Evolutionary conservation across 2,329 filamentous ascomycete genomes (phyloP), one percentile per base, ranked within the genome.

Genomic region (Botrytis aclada): DNA sequence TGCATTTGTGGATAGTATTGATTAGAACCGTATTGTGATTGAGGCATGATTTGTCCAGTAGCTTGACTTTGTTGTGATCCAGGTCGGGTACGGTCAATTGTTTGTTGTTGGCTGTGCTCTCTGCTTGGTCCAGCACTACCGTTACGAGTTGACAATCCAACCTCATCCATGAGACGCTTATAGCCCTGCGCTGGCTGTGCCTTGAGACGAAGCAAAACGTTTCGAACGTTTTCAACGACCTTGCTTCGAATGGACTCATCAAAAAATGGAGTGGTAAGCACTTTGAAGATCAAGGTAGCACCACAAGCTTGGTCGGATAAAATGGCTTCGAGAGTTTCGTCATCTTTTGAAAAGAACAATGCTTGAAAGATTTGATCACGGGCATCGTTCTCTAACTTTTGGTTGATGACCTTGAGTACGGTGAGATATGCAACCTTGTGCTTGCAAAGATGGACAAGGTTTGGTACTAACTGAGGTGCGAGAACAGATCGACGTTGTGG

Each of bases 381-480:
- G 5, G 96, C 96, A 75, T 98, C 95, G 0, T 93, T 88, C 83
- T 99, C 96, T 47, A 95, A 93, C 81, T 97, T 94, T 83, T 99
- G 96, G 81, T 99, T 99, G 83, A 99, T 97, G 69, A 98, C 94
- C 85, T 99, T 99, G 73, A 99, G 86, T 1, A 99, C 95, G 0
- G 96, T 99, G 74, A 98, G 86, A 80, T 98, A 98, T 0, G 96
- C 96, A 72, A 99, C 95, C 86, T 98, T 98, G 86, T 99, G 96
- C 0, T 96, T 98, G 86, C 96, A 98, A 10, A 99, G 88, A 81
- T 98, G 94, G 37, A 98, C 94, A 45, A 99, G 86, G 81, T 97
- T 94, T 58, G 96, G 95, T 25, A 98, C 94, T 37, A 99, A 89
- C 77, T 95, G 90, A 32, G 96, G 96, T 62, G 96, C 95, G 72